Base-by-base conservation (phyloP, 2,329 filamentous ascomycete species). In the Colletotrichum sp. region DNA sequence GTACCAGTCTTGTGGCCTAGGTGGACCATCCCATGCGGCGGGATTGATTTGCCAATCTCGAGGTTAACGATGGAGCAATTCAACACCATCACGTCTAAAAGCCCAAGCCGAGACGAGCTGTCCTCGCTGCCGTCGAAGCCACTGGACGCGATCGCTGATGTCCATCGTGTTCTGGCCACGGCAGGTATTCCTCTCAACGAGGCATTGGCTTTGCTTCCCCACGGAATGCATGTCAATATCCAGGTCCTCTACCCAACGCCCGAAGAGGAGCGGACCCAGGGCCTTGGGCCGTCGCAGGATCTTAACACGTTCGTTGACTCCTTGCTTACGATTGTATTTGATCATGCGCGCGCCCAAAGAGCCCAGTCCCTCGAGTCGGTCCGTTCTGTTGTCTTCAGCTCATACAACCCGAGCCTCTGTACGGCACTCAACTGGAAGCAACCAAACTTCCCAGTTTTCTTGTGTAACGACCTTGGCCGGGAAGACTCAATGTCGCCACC, bases 401-500 rank as follows among this genome's bases (percentile, higher is more conserved):
- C 95, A 27, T 98, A 96, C 85, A 98, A 98, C 82, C 90, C 95
- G 15, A 94, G 93, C 78, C 91, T 98, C 25, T 99, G 97, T 85
- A 98, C 95, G 19, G 96, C 96, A 7, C 87, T 99, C 80, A 99
- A 99, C 85, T 99, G 97, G 97, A 99, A 99, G 85, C 97, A 99
- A 84, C 97, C 97, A 4, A 99, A 98, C 82, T 99, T 98, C 83
- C 97, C 97, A 0, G 95, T 98, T 0, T 94, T 99, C 80, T 89
- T 98, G 63, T 98, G 96, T 86, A 98, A 98, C 83, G 96, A 98
- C 75, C 91, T 98, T 30, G 95, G 95, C 27, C 88, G 90, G 9
- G 91, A 93, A 75, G 89, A 88, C 32, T 82, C 85, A 27, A 84
- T 85, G 74, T 80, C 81, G 8, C 82, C 83, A 16, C 83, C 84